phyloP scores from a whole-genome alignment of 108 stramenopile genomes.

The Halocafeteria seosinensis region DNA sequence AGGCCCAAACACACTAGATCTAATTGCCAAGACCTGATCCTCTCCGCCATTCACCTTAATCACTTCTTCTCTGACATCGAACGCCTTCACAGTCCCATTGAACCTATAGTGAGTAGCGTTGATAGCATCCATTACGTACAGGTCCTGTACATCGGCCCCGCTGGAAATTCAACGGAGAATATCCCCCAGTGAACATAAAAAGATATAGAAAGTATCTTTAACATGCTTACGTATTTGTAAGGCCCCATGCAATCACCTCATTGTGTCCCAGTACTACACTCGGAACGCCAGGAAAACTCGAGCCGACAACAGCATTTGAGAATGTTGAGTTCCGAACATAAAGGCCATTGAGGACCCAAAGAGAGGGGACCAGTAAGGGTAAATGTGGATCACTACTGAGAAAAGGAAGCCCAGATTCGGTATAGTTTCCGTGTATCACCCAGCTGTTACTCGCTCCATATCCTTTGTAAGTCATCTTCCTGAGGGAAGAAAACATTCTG shows the following conservation, averaged over 20 bases:
- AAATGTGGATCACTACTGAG: conserved; percentile 14
- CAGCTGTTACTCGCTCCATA: conserved; percentile 12
- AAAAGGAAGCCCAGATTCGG: background rate
- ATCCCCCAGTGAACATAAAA: too few relatives aligned
- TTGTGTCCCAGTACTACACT: conserved; percentile 11
- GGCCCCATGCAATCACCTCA: conserved; percentile 7
- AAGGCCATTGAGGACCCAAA: conserved; percentile 9
- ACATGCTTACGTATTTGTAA: conserved; percentile 17
- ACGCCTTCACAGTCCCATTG: background rate
- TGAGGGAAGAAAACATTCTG: too few relatives aligned
- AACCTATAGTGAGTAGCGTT: background rate
- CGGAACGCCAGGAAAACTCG: conserved; percentile 2
- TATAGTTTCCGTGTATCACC: conserved; percentile 3
- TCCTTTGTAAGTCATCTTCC: too few relatives aligned
- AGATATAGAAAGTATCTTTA: too few relatives aligned
- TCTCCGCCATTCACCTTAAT: background rate
- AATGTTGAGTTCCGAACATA: background rate
- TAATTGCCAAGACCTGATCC: background rate
- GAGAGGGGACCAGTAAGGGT: background rate
- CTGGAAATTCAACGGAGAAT: too few relatives aligned
- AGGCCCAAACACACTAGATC: background rate
- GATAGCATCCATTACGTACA: conserved; percentile 3
- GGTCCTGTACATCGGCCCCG: conserved; percentile 16
- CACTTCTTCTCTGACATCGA: background rate
- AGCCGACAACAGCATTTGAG: background rate